Conservation (phyloP, 2,329 filamentous ascomycete genomes). For the Mollisiaceae sp. region DNA sequence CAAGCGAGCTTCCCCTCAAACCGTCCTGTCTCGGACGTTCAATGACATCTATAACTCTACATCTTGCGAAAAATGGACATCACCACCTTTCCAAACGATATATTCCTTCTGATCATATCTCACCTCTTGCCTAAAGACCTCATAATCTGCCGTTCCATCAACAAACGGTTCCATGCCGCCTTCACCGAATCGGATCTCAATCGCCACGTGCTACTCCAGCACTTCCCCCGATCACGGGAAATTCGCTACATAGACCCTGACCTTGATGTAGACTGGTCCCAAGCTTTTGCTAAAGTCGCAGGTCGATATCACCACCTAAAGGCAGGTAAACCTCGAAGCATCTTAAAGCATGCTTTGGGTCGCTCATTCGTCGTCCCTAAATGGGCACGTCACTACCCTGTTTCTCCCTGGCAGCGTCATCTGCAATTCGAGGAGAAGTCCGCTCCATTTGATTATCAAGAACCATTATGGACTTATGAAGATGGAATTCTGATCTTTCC, state of each 20-base stretch:
- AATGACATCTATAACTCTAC: background rate
- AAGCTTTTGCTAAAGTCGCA: constrained; percentile 55
- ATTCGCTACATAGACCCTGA: constrained; percentile 44
- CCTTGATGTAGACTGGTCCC: constrained; percentile 44
- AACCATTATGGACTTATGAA: constrained; percentile 60
- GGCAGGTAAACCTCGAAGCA: constrained; percentile 51
- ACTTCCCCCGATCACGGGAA: constrained; percentile 60
- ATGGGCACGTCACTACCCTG: constrained; percentile 43
- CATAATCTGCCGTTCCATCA: constrained; percentile 58
- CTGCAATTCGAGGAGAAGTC: constrained; percentile 49
- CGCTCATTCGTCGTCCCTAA: constrained; percentile 41
- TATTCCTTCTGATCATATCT: constrained; percentile 60
- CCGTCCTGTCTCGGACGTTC: background rate
- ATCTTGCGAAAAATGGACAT: constrained; percentile 42
- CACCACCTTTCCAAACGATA: constrained; percentile 57
- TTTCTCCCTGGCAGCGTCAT: constrained; percentile 52
- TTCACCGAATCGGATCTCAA: constrained; percentile 56
- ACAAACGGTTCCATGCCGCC: constrained; percentile 52
- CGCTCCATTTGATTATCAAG: constrained; percentile 51
- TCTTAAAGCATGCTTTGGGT: constrained; percentile 52
- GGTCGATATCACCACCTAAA: constrained; percentile 60
- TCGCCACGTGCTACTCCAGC: constrained; percentile 52
- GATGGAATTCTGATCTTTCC: constrained; percentile 60
- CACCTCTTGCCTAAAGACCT: constrained; percentile 56
- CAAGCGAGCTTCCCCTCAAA: constrained; percentile 1